Evolutionary conservation across 2,329 filamentous ascomycete genomes (phyloP), one percentile per base, ranked within the genome.

Genomic region (Ascochyta pisi): DNA sequence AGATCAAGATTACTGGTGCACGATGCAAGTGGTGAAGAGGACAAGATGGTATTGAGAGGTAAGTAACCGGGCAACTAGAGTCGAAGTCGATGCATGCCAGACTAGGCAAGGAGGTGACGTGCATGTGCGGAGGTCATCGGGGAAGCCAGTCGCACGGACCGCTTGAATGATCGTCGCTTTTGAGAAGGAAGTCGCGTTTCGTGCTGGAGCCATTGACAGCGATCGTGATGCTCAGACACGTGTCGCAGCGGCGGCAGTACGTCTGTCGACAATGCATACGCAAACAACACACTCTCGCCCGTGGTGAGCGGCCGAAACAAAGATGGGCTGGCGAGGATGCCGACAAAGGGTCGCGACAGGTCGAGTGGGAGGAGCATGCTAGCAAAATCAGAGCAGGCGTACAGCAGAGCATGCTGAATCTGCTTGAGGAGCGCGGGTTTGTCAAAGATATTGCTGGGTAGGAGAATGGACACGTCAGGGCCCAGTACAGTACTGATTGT

Each of bases 391-490:
- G 62, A 39, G 46, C 63, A 22, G 73, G 73, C 2, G 47, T 58
- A 16, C 66, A 73, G 54, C 63, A 73, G 59, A 75, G 73, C 64
- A 81, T 88, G 49, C 86, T 89, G 77, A 83, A 85, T 48, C 66
- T 88, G 16, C 79, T 95, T 12, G 84, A 90, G 64, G 86, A 90
- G 74, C 82, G 91, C 66, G 91, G 90, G 39, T 87, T 85, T 61
- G 79, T 94, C 58, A 90, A 93, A 67, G 86, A 91, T 61, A 81
- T 89, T 31, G 89, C 90, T 62, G 90, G 89, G 89, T 91, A 79
- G 62, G 83, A 26, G 22, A 9, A 15, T 13, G 13, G 10, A 10
- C 8, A n/a, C 19, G n/a, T 10, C 6, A 31, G 13, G 27, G 9
- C 27, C 23, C 15, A 9, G n/a, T 22, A 12, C 6, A 19, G 19